Evolutionary conservation across 306 rosid species (phyloP).

Genomic region (Boehmeria nivea): DNA sequence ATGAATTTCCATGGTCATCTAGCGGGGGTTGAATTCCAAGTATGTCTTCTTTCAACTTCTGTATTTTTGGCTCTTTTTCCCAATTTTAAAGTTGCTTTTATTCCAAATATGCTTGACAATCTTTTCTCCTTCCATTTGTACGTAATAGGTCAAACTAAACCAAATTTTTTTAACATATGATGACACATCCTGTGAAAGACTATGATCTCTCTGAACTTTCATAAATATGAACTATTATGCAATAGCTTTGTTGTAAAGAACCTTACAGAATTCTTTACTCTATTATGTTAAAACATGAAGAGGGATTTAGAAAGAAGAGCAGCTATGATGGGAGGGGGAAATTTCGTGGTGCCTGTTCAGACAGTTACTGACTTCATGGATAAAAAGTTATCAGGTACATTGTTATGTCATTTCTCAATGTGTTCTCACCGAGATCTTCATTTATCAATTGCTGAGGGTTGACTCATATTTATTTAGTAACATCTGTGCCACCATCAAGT

Average conservation of each 20-base stretch:
- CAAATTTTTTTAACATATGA: too few relatives aligned
- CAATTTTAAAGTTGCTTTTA: neutral
- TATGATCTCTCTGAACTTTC: too few relatives aligned
- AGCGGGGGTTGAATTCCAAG: constrained; percentile 95
- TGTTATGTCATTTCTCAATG: constrained; percentile 14
- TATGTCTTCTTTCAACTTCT: constrained; percentile 11
- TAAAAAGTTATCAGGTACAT: constrained; percentile 58
- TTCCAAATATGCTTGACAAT: neutral
- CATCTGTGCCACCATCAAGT: constrained; percentile 79
- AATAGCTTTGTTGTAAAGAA: neutral
- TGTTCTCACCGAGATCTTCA: constrained; percentile 11
- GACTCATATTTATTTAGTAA: constrained; percentile 34
- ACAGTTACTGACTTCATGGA: constrained; percentile 81
- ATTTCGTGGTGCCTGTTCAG: constrained; percentile 86
- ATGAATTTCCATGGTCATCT: constrained; percentile 67
- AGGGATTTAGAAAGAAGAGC: constrained; percentile 77
- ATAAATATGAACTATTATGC: neutral
- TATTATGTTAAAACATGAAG: constrained; percentile 35
- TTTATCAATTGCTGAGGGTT: constrained; percentile 20
- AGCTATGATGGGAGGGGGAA: constrained; percentile 86
- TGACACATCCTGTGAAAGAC: too few relatives aligned
- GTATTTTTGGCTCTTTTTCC: constrained; percentile 11
- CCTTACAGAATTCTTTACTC: neutral
- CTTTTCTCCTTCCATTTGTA: neutral
- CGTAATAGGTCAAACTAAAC: neutral